Base-by-base conservation (phyloP, 768 basidiomycete species). In the Exidia glandulosa region DNA sequence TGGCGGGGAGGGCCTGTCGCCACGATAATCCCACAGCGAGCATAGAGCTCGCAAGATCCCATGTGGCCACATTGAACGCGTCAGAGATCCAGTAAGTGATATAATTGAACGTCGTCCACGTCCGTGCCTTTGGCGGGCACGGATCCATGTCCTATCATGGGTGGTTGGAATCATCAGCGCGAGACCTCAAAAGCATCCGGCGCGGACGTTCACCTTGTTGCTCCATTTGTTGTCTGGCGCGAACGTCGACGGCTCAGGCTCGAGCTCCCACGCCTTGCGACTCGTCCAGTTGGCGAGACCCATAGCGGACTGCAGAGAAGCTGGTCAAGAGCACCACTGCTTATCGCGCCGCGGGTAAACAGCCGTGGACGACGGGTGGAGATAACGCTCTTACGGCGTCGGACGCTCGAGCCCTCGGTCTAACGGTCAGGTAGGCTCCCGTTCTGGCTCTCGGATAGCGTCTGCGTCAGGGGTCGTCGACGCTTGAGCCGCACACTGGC, bases 1-100 rank as follows among this genome's bases (percentile, higher is more conserved):
- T 89, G 14, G 83, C 86, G 4, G 79, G 73, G 7, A 86, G 74
- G 13, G 32, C 7, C 61, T 60, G 75, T 56, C 60, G 80, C 83
- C 88, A 89, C 5, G 87, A 87, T 45, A 90, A 74, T 0, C 88
- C 88, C 37, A 85, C 72, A 0, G 87, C 86, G 54, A 90, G 69
- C 86, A 88, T 88, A 12, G 86, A 85, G 59, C 84, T 80, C 2
- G 85, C 86, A 23, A 45, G 19, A 25, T 88, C 72, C 67, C 58
- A 62, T 19, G 60, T 57, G 69, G 34, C 55, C 19, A 34, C 57
- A 55, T 41, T 58, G 47, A 60, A 66, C 30, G 72, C 68, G 61
- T 72, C 67, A 1, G 64, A 70, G 29, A 48, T 63, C 82, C 80
- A 83, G 63, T 87, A 87, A 13, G 80, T 77, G 54, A 86, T 70